Base-by-base conservation (phyloP, 192 early-diverging fungal species). In the Backusella tarrabulga region DNA sequence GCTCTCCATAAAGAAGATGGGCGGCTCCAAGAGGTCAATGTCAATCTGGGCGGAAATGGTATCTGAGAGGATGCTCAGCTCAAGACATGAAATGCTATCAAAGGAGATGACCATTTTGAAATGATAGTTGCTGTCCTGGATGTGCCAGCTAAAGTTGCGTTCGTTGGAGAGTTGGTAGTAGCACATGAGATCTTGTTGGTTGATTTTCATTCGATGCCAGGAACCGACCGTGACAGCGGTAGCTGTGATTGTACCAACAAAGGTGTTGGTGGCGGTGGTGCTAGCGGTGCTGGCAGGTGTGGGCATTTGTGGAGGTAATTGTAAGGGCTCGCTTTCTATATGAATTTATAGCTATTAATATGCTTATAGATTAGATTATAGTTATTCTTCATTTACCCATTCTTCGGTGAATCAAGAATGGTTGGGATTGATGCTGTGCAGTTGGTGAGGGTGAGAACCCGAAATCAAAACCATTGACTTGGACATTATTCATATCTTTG, bases 101-200 rank as follows among this genome's bases (percentile, higher is more conserved):
- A 90, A 80, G 19, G 90, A 80, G 32, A 91, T 85, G 8, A 88
- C 88, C 83, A 90, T 89, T 50, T 89, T 89, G 73, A 91, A 91
- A 41, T 85, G 84, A 40, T 85, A 80, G 35, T 81, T 79, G 75
- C 83, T 81, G 71, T 91, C 90, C 12, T 85, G 76, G 26, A 91
- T 89, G 56, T 88, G 85, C 90, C 90, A 91, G 2, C 79, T 83
- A 71, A 91, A 83, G 6, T 79, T 77, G 19, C 84, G 78, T 41
- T 89, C 84, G 46, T 8, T 50, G 1, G 76, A 70, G 0, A 90
- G 73, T 34, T 83, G 73, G 74, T 86, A 91, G 41, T 84, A 85
- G 56, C 90, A 91, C n/a, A 85, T 79, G 40, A 91, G 69, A 52
- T 89, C 88, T 9, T 84, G 83, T 69, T 80, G 84, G 6, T 83